These are phyloP conservation scores for Stagonosporopsis chrysanthemi DNA, from an alignment of 2,329 filamentous ascomycete species.

Conservation along the genomic window DNA sequence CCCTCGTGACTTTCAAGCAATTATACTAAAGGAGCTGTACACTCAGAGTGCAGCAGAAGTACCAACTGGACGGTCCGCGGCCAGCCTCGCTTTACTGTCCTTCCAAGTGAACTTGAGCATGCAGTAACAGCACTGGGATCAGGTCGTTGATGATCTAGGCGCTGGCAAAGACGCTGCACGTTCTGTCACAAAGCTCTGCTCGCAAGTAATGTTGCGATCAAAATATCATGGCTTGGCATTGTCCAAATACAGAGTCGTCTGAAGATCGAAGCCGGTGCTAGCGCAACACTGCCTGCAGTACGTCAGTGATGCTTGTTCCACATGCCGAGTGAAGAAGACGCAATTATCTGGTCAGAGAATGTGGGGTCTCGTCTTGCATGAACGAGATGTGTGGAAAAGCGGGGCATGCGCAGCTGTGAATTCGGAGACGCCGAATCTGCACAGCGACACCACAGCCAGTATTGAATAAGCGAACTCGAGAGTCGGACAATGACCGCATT, in stretches of 20 bases:
- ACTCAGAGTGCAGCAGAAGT: background rate
- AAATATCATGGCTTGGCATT: background rate
- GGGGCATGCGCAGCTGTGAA: background rate
- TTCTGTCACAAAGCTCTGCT: background rate
- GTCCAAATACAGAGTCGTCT: background rate
- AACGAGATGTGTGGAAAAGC: background rate
- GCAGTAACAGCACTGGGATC: background rate
- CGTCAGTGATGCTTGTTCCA: background rate
- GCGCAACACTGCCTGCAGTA: background rate
- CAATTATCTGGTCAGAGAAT: background rate
- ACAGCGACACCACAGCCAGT: background rate
- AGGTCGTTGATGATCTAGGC: background rate
- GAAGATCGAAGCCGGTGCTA: background rate
- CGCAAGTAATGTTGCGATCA: background rate
- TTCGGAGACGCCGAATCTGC: constrained; percentile 4
- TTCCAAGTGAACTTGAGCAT: background rate
- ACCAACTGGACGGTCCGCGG: background rate
- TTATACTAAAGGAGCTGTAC: background rate
- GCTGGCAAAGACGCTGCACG: background rate
- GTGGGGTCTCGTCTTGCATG: background rate
- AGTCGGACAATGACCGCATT: background rate
- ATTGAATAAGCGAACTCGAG: background rate
- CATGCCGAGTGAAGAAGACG: background rate
- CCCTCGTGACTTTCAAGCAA: constrained; percentile 1
- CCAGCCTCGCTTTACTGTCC: background rate